Conservation (phyloP, 768 basidiomycete genomes). For the Termitomyces sp. region DNA sequence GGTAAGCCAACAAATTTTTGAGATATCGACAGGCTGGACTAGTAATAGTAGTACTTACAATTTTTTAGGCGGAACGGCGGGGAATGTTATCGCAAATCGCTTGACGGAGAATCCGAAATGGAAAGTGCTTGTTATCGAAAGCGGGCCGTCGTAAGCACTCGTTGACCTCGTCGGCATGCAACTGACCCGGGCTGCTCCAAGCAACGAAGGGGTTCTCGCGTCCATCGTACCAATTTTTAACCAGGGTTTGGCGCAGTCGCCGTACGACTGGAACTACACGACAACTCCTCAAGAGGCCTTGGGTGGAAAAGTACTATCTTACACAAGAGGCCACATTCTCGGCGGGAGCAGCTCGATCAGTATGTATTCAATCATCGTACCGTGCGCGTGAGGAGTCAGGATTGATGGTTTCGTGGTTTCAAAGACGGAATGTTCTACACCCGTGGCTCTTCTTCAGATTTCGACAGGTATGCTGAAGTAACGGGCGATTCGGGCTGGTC, state of each 20-base stretch:
- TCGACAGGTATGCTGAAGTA: neutral
- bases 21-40: no score
- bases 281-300: neutral
- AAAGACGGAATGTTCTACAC: slow-evolving; percentile 1
- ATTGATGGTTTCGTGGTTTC: neutral
- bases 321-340: slow-evolving; percentile 28
- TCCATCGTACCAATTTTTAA: neutral
- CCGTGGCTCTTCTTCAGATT: neutral
- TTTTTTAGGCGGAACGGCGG: slow-evolving; percentile 12
- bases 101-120: slow-evolving; percentile 12
- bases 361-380: slow-evolving; percentile 11
- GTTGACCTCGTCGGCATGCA: neutral
- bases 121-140: slow-evolving; percentile 14
- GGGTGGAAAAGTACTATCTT: slow-evolving; percentile 13
- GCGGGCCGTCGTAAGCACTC: slow-evolving; percentile 9
- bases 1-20: neutral
- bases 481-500: neutral
- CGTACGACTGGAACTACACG: neutral
- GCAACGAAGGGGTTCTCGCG: neutral
- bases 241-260: neutral
- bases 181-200: neutral
- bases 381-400: neutral
- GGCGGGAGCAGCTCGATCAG: slow-evolving; percentile 33
- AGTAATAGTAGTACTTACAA: neutral
- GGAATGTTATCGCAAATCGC: neutral